These are phyloP conservation scores for Pichia exigua DNA, from an alignment of 805 yeast genomes.

Conservation along the genomic window DNA sequence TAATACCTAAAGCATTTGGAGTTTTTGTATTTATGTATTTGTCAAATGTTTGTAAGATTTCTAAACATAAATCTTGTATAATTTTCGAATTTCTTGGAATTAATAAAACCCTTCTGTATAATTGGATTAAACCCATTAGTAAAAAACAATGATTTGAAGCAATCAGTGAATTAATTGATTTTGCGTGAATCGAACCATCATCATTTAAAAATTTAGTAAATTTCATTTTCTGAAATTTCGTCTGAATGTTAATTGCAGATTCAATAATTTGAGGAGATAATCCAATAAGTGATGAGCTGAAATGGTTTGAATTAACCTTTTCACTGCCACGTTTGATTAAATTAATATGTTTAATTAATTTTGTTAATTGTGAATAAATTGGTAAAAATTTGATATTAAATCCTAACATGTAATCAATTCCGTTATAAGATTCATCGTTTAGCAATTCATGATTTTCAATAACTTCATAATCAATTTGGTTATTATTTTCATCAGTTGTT, in stretches of 20 bases:
- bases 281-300: background rate
- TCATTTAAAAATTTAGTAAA: constrained; percentile 8
- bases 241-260: constrained; percentile 35
- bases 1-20: constrained; percentile 47
- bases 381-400: constrained; percentile 59
- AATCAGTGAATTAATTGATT: constrained; percentile 24
- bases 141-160: constrained; percentile 47
- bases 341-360: constrained; percentile 30
- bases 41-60: constrained; percentile 32
- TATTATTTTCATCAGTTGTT: background rate
- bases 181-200: constrained; percentile 1
- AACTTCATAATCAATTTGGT: constrained; percentile 26
- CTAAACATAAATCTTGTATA: constrained; percentile 40
- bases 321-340: constrained; percentile 11
- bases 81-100: constrained; percentile 38
- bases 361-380: constrained; percentile 42
- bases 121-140: constrained; percentile 45
- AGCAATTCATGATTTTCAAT: constrained; percentile 14
- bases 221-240: constrained; percentile 24
- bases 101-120: constrained; percentile 47
- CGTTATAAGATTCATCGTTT: constrained; percentile 27
- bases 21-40: constrained; percentile 36
- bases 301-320: background rate
- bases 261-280: constrained; percentile 19
- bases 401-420: constrained; percentile 58